Conservation (phyloP, 2,329 filamentous ascomycete genomes). For the Esteya vermicola region DNA sequence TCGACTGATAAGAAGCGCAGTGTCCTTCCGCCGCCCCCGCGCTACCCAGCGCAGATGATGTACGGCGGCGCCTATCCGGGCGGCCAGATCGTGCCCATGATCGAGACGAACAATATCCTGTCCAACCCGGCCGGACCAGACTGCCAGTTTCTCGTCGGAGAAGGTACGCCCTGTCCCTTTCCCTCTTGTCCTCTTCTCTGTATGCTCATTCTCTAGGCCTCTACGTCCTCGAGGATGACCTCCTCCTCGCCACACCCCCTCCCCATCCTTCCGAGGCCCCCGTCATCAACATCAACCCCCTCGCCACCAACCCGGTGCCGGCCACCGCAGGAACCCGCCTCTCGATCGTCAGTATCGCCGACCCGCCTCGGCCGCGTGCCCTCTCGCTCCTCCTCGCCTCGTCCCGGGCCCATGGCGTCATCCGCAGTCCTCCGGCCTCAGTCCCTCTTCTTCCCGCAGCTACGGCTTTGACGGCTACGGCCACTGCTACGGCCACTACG, state of each 20-base stretch:
- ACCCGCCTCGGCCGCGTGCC: constrained; percentile 37
- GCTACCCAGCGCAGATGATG: constrained; percentile 62
- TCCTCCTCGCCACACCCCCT: constrained; percentile 84
- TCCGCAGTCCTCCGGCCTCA: too few species aligned
- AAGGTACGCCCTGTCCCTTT: constrained; percentile 41
- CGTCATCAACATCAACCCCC: constrained; percentile 73
- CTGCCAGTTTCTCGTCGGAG: constrained; percentile 82
- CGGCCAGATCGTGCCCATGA: constrained; percentile 56
- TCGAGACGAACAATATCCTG: constrained; percentile 89
- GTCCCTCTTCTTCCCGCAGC: too few species aligned
- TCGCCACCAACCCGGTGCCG: constrained; percentile 73
- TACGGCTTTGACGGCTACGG: constrained; percentile 21
- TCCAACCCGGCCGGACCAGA: constrained; percentile 68
- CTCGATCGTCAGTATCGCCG: constrained; percentile 59
- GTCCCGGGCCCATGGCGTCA: constrained; percentile 24
- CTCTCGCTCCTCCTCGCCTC: constrained; percentile 36
- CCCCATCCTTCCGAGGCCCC: constrained; percentile 91
- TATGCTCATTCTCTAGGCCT: constrained; percentile 54
- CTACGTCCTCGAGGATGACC: constrained; percentile 79
- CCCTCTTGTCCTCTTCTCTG: neutral
- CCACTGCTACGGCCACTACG: neutral
- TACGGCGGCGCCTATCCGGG: constrained; percentile 59
- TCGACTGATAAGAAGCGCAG: constrained; percentile 23
- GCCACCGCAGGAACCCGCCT: constrained; percentile 74
- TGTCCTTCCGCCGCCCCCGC: constrained; percentile 73